Conservation (phyloP, 2,329 filamentous ascomycete genomes). For the Cytospora schulzeri region DNA sequence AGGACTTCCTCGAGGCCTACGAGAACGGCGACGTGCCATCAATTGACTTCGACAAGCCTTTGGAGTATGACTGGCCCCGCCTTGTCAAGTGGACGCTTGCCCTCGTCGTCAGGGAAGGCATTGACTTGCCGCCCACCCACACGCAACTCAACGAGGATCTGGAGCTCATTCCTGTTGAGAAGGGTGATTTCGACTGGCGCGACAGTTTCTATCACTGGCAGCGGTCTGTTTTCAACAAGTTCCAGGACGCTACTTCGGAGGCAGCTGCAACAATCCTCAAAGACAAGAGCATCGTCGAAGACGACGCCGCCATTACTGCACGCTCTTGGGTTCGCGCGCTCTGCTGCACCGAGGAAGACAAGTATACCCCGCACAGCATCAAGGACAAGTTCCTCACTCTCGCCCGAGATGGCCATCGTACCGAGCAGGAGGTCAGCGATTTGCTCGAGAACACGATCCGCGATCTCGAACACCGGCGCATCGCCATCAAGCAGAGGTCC, state of each 20-base stretch:
- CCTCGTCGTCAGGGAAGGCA: constrained; percentile 48
- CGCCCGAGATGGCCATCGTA: constrained; percentile 33
- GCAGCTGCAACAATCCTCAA: constrained; percentile 44
- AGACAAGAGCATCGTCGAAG: constrained; percentile 12
- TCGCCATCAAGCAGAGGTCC: constrained; percentile 63
- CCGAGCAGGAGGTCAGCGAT: constrained; percentile 43
- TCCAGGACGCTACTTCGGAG: constrained; percentile 55
- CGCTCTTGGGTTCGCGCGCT: constrained; percentile 63
- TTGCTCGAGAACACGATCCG: constrained; percentile 53
- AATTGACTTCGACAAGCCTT: constrained; percentile 64
- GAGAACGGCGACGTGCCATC: constrained; percentile 60
- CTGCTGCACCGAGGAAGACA: constrained; percentile 54
- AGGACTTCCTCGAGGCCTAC: constrained; percentile 67
- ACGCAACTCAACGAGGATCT: constrained; percentile 46
- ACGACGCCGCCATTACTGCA: constrained; percentile 41
- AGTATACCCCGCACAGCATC: constrained; percentile 52
- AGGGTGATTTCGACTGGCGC: constrained; percentile 50
- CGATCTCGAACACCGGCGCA: constrained; percentile 50
- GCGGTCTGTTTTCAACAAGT: constrained; percentile 58
- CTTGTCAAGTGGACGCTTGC: constrained; percentile 69
- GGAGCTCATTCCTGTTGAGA: constrained; percentile 25
- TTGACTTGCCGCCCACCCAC: constrained; percentile 52
- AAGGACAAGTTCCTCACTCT: constrained; percentile 56
- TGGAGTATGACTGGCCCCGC: constrained; percentile 67
- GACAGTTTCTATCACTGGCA: constrained; percentile 58